A percentile compares a stretch with the other conserved stretches of the same genome.
Conservation (phyloP, 768 basidiomycete genomes). For the Panaeolus papilionaceus region DNA sequence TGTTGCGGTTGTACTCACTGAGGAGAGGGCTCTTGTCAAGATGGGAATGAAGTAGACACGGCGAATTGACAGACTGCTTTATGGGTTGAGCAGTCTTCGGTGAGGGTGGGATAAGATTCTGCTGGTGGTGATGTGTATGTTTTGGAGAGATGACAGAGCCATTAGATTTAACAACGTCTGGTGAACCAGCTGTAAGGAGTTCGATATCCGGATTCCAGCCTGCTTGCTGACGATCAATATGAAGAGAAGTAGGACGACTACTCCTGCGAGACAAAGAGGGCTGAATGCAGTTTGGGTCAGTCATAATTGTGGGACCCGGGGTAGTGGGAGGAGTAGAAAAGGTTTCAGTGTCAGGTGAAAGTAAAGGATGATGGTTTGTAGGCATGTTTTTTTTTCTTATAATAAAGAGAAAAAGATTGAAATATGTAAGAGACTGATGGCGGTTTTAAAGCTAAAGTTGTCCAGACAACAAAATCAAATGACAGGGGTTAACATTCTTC, state of each 20-base stretch:
- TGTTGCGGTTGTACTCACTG: conserved; percentile 70
- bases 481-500: neutral
- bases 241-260: conserved; percentile 52
- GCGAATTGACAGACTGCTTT: conserved; percentile 60
- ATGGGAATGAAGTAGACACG: conserved; percentile 93
- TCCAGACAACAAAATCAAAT: conserved; percentile 17
- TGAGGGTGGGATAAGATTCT: conserved; percentile 26
- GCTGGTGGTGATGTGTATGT: neutral
- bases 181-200: conserved; percentile 24
- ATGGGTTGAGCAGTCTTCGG: conserved; percentile 27
- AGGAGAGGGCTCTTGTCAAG: conserved; percentile 84
- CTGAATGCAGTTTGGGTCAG: conserved; percentile 27
- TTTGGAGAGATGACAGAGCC: conserved; percentile 24
- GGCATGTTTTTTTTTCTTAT: conserved; percentile 12
- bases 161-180: conserved; percentile 21
- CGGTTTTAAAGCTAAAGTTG: conserved; percentile 14
- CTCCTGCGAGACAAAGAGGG: conserved; percentile 49
- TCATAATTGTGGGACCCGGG: conserved; percentile 33
- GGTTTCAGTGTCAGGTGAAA: conserved; percentile 43
- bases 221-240: conserved; percentile 42
- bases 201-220: conserved; percentile 52
- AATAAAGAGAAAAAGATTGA: conserved; percentile 17
- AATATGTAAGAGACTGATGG: neutral
- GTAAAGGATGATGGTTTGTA: conserved; percentile 25
- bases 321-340: conserved; percentile 52